Evolutionary conservation across 129 eudicot species (phyloP), one percentile per base, ranked within the genome.

Genomic region (Flaveria brownii): DNA sequence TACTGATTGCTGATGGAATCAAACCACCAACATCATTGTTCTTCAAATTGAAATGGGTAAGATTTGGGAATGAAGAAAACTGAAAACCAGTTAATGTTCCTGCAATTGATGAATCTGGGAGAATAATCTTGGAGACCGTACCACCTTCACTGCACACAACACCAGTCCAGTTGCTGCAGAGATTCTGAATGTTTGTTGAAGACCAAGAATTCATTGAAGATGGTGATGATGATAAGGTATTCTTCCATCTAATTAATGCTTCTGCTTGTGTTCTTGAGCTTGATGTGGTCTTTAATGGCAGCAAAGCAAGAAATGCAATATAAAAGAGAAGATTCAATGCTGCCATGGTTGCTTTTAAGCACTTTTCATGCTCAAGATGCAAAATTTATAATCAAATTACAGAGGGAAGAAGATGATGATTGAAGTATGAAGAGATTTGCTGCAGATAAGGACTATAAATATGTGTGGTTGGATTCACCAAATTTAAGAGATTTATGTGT

Each of bases 91-190:
- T 80, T 17, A 90, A 72, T 12, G 86, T 86, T 28, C 96, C 98
- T 0, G 73, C 14, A 8, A 93, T 87, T 8, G 69, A 57, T 18
- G 84, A 61, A 70, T 56, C 57, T 9, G 86, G 62, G 47, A 93
- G 82, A 33, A 66, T 77, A 20, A 93, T 80, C 41, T 54, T 25
- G 47, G 88, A 82, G 23, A 90, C 78, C 4, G 84, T 67, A 63
- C 87, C 86, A 3, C 68, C 71, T 60, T 30, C 54, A 47, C 82
- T 83, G 85, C 96, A 93, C 39, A 71, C 68, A 68, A 90, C 81
- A 51, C 97, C 88, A 42, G 86, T 82, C 98, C 98, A 93, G 49
- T 79, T 80, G 86, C 98, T 80, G 86, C 98, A 93, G 42, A 88
- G 86, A 75, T 82, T 86, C 26, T 52, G 75, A 77, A 83, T 23